Base-by-base conservation (phyloP, 352 stramenopile species). In the Phytophthora syringae region DNA sequence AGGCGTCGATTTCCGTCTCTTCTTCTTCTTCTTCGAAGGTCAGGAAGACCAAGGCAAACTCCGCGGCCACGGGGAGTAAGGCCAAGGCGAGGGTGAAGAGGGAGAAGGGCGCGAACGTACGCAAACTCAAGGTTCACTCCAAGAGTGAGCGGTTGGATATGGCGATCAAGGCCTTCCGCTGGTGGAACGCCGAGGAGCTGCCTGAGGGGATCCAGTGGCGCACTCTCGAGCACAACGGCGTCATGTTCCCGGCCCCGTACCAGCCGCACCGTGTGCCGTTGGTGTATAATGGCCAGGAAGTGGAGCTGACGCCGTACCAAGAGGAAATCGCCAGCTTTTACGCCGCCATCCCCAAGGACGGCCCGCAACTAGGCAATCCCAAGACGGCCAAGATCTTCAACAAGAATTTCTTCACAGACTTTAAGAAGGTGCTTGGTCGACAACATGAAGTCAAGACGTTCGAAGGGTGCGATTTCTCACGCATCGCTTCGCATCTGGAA, bases 221-320 rank as follows among this genome's bases (percentile, higher is more conserved):
- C n/a, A 98, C 92, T n/a, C 92, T 99, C 67, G 98, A 99, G 75
- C 98, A 99, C 88, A 97, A 98, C 32, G 98, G 98, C 40, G 95
- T 99, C 27, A 92, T 96, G 54, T 99, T 99, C 75, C 95, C 97
- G 11, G 89, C 98, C 47, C 63, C 84, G 18, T 99, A 99, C 82
- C 82, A 88, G 25, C 95, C 97, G 7, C 98, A 99, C 78, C 81
- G 93, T 34, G 83, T 99, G 0, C 97, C 97, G 51, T 77, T 99
- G 63, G 36, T 95, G 12, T 99, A 99, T 81, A 89, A 99, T 63
- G 91, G 88, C 20, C 76, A 98, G 65, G 67, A 92, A 13, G 84
- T 99, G 12, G 68, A 97, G 52, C 90, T 99, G 25, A 98, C 89
- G n/a, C 86, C 96, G 0, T 72, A 81, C 22, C 94, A 99, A 59